Evolutionary conservation across 2,329 filamentous ascomycete species (phyloP), one percentile per base, ranked within the genome.

Genomic region (Elsinoe ampelina): DNA sequence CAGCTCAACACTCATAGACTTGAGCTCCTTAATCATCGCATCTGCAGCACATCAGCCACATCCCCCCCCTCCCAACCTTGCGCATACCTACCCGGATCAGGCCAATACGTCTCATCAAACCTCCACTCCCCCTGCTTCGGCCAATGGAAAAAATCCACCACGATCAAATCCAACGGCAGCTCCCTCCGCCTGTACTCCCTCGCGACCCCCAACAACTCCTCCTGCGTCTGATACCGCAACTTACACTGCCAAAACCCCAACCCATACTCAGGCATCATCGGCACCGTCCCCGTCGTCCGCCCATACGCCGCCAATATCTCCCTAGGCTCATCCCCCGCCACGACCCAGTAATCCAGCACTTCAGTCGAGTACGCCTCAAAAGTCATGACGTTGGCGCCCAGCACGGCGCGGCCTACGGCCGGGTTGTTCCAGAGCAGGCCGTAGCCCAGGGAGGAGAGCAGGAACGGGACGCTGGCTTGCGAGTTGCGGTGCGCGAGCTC

Each of bases 231-330:
- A 61, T 86, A 86, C 1, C 82, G 74, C 10, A 85, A 70, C 67
- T 84, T 85, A 67, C 81, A 84, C 64, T 86, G 83, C 82, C 82
- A 85, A 64, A 85, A 86, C 0, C 83, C 83, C 0, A 86, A 72
- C 0, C 82, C 82, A 62, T 84, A 85, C 61, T 85, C 82, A 1
- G 83, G 83, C 82, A 86, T 85, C 77, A 81, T 80, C 0, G 83
- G 83, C 0, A 79, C 80, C 34, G 73, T 77, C 0, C 83, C 83
- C 0, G 82, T 83, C 1, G 73, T 79, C 3, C 68, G 67, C 0
- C 78, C 77, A 61, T 85, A 86, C 0, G 76, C 72, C 58, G 80
- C 71, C 5, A 78, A 75, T 41, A 85, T 83, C 35, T 80, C 73
- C 0, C 73, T 72, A 0, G 82, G 82, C 0, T 72, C 73, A 38